Percentiles rank a stretch among this genome's conserved stretches.
Conservation (phyloP, 1,284 basidiomycete species). For the Melampsora occidentalis region DNA sequence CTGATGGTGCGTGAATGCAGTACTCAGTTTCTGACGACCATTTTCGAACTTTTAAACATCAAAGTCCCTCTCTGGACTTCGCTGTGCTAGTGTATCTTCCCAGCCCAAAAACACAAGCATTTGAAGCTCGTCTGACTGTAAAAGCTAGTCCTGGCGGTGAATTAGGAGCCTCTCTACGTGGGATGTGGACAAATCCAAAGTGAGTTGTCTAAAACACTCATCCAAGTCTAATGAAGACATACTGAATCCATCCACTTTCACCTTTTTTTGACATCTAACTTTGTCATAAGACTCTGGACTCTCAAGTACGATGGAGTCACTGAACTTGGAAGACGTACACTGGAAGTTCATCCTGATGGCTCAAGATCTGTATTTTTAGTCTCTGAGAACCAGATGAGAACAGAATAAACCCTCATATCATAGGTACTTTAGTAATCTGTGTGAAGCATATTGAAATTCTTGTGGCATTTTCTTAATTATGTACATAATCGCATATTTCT, state of each 20-base stretch:
- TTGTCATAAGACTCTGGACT: constrained; percentile 32
- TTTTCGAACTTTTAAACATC: not conserved
- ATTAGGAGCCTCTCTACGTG: constrained; percentile 34
- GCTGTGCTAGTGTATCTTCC: constrained; percentile 42
- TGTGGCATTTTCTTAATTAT: no score
- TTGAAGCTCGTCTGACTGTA: constrained; percentile 36
- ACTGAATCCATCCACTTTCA: not conserved
- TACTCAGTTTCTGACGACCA: not conserved
- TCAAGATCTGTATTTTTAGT: constrained; percentile 14
- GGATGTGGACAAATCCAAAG: constrained; percentile 44
- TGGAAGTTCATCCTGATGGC: not conserved
- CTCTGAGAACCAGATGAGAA: not conserved
- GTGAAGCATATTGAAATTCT: no score
- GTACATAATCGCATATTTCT: no score
- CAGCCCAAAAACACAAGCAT: constrained; percentile 23
- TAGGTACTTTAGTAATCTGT: no score
- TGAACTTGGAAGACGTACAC: constrained; percentile 29
- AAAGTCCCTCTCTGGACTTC: constrained; percentile 41
- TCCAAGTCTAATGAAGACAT: no score
- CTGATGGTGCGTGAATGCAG: not conserved
- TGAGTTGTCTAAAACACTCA: constrained; percentile 4
- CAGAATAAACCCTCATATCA: no score
- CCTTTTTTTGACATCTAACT: not conserved
- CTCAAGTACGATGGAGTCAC: constrained; percentile 42
- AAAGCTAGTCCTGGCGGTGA: constrained; percentile 39